Evolutionary conservation across 2,329 filamentous ascomycete species (phyloP).

Genomic region (Trichoderma oligosporum): DNA sequence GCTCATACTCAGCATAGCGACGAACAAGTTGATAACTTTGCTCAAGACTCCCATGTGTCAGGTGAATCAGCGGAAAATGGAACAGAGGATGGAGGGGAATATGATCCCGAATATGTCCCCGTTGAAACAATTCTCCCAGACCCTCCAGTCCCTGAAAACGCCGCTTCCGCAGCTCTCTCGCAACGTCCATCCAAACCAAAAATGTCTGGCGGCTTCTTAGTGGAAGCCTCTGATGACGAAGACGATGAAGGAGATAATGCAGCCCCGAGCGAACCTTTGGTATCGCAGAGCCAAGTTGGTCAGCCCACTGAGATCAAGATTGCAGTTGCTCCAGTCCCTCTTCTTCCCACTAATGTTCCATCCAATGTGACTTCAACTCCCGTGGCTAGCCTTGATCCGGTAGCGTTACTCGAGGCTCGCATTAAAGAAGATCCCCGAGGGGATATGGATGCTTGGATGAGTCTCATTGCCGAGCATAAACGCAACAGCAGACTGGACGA

Average conservation of each 20-base stretch:
- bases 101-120: constrained; percentile 55
- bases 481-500: constrained; percentile 79
- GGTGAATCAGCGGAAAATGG: constrained; percentile 48
- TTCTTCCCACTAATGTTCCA: constrained; percentile 26
- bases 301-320: constrained; percentile 26
- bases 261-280: background rate
- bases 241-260: constrained; percentile 26
- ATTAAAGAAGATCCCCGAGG: constrained; percentile 90
- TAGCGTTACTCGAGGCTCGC: constrained; percentile 81
- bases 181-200: constrained; percentile 50
- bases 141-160: constrained; percentile 35
- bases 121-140: constrained; percentile 40
- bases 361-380: constrained; percentile 34
- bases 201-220: constrained; percentile 57
- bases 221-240: constrained; percentile 58
- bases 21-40: constrained; percentile 51
- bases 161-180: constrained; percentile 27
- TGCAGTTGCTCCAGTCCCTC: constrained; percentile 23
- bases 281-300: constrained; percentile 10
- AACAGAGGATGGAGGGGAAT: constrained; percentile 53
- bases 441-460: constrained; percentile 87
- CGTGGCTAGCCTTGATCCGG: constrained; percentile 57
- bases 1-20: constrained; percentile 54
- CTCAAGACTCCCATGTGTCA: constrained; percentile 44
- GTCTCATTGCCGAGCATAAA: constrained; percentile 79